phyloP scores from a whole-genome alignment of 2,329 filamentous ascomycete genomes.

The Aspergillus versicolor region DNA sequence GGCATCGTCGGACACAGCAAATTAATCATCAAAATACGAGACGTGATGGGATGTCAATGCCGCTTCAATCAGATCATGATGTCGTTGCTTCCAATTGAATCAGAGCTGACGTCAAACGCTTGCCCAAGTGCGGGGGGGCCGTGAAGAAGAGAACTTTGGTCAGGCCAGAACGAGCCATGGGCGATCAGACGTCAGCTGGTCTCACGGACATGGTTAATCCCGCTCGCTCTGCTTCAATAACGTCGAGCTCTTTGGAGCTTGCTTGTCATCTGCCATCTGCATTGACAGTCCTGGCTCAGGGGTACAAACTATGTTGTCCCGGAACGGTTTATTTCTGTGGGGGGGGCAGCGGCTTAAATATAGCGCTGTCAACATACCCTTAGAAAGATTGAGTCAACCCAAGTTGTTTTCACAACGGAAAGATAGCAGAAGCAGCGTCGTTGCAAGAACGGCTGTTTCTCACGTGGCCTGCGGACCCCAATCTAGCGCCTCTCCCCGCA shows the following conservation, averaged over 20 bases:
- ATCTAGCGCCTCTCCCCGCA: conserved; percentile 3
- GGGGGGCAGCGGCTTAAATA: neutral
- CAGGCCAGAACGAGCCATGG: neutral
- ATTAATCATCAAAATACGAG: conserved; percentile 10
- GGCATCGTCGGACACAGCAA: neutral
- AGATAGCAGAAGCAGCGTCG: neutral
- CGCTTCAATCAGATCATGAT: conserved; percentile 6
- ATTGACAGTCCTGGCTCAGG: neutral
- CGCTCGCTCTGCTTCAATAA: neutral
- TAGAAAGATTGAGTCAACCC: neutral
- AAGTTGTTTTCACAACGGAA: neutral
- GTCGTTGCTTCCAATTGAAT: conserved; percentile 3
- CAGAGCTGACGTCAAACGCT: conserved; percentile 18
- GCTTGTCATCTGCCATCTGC: neutral
- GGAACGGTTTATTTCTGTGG: neutral
- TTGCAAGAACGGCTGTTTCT: neutral
- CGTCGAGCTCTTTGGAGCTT: neutral
- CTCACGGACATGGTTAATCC: neutral
- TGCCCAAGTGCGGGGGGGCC: conserved; percentile 13
- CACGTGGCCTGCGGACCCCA: conserved; percentile 6
- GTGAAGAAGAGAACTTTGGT: neutral
- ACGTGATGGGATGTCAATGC: neutral
- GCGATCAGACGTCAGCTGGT: neutral
- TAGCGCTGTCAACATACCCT: neutral
- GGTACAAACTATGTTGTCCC: neutral